A percentile compares a stretch with the other conserved stretches of the same genome.
These are phyloP conservation scores for Barbarea vulgaris DNA, from an alignment of 345 rosid genomes.

Conservation along the genomic window DNA sequence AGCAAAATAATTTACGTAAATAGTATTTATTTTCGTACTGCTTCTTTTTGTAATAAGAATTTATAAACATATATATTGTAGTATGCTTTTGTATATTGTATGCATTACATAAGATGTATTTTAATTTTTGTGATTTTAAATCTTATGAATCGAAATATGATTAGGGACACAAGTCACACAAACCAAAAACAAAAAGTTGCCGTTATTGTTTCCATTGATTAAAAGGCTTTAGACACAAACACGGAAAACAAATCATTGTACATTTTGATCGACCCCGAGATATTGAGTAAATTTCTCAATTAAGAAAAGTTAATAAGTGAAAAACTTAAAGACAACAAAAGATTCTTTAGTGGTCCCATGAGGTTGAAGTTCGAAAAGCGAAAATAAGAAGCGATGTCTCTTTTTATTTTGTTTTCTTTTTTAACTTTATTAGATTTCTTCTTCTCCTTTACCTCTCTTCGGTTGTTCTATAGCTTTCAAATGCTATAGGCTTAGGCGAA, in stretches of 20 bases:
- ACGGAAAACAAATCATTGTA: conserved; percentile 7
- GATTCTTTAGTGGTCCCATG: conserved; percentile 38
- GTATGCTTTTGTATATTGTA: not conserved
- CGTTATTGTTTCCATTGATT: conserved; percentile 5
- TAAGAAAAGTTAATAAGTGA: not conserved
- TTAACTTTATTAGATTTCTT: conserved; percentile 27
- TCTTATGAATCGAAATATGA: not conserved
- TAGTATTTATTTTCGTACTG: not conserved
- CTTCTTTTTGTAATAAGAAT: not conserved
- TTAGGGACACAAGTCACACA: not conserved
- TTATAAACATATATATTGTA: not conserved
- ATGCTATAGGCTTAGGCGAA: conserved; percentile 13
- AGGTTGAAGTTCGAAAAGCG: conserved; percentile 30
- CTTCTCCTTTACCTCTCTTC: conserved; percentile 30
- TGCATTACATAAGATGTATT: too few species aligned
- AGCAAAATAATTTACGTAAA: not conserved
- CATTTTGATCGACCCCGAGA: not conserved
- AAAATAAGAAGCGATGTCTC: conserved; percentile 22
- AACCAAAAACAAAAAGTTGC: not conserved
- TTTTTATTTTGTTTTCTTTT: not conserved
- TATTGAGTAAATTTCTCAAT: conserved; percentile 25
- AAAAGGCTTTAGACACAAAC: not conserved
- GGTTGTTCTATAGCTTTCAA: conserved; percentile 40
- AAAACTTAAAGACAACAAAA: conserved; percentile 7
- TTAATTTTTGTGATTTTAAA: not conserved